These are phyloP conservation scores for Arthrobotrys conoides DNA, from an alignment of 2,329 filamentous ascomycete species.

Conservation along the genomic window DNA sequence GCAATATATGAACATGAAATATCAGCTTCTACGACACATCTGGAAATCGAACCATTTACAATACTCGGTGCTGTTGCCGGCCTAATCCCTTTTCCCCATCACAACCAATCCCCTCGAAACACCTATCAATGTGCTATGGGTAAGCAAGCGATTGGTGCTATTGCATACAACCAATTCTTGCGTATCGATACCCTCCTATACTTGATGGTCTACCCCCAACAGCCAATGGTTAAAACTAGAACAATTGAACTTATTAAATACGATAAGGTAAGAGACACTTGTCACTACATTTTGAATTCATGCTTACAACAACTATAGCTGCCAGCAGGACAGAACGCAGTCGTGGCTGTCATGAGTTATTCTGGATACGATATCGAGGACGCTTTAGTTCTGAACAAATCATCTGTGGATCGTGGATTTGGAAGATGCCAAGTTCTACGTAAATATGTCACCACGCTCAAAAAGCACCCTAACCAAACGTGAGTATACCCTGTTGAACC, in stretches of 20 bases:
- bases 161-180: slow-evolving; percentile 97
- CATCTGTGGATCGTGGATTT: slow-evolving; percentile 93
- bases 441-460: slow-evolving; percentile 88
- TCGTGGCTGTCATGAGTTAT: slow-evolving; percentile 98
- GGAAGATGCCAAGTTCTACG: slow-evolving; percentile 98
- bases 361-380: slow-evolving; percentile 99
- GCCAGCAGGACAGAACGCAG: slow-evolving; percentile 95
- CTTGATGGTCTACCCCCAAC: slow-evolving; percentile 96
- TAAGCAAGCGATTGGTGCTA: slow-evolving; percentile 99
- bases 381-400: slow-evolving; percentile 95
- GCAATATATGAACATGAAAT: slow-evolving; percentile 90
- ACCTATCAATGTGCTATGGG: slow-evolving; percentile 99
- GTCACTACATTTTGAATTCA: not conserved
- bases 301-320: slow-evolving; percentile 68
- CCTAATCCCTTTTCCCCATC: slow-evolving; percentile 96
- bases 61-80: slow-evolving; percentile 95
- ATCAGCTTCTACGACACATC: slow-evolving; percentile 85
- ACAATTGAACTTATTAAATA: slow-evolving; percentile 98
- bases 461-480: slow-evolving; percentile 85
- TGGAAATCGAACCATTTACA: slow-evolving; percentile 98
- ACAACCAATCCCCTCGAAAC: slow-evolving; percentile 98
- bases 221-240: slow-evolving; percentile 96
- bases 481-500: not conserved
- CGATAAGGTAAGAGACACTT: slow-evolving; percentile 74
- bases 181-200: slow-evolving; percentile 96